Evolutionary conservation across 208 protist genomes (phyloP), one percentile per base, ranked within the genome.

Genomic region (Trypanosoma brucei): DNA sequence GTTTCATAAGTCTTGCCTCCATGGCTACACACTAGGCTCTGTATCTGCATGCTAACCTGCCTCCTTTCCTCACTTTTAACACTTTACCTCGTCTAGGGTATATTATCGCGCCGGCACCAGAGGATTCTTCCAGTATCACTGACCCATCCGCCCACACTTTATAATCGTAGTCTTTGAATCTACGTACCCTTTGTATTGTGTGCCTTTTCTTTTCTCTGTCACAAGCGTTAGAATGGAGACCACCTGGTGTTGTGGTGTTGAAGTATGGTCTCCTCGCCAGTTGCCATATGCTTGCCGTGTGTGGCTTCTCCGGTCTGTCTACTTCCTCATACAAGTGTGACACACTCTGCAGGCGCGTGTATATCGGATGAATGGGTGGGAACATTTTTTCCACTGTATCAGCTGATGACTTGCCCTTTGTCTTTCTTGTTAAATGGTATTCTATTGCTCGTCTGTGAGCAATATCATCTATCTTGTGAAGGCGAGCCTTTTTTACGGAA

Each of bases 141-240:
- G 58, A 63, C 11, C 51, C 67, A 54, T 72, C 67, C 30, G 67
- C 60, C 59, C 67, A 72, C 6, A 71, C 30, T 36, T 71, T 2
- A 42, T 55, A 71, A 40, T 71, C 50, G 30, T 33, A 52, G 31
- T 66, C 50, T 6, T n/a, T 34, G 50, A 54, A 54, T n/a, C 50
- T 6, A 6, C 6, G 9, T n/a, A 54, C 50, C 30, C 50, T 6
- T n/a, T n/a, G 50, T 0, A 54, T 34, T 6, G 50, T 54, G 50
- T 54, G 50, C 50, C 7, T 34, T 34, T 54, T 54, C 50, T 54
- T 54, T 6, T 54, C 50, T 0, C 30, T 54, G 9, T 54, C 50
- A 33, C 0, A n/a, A 33, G 50, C 50, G 50, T 54, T 0, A 8
- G 6, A 14, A 2, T 45, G 37, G 35, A n/a, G 42, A 2, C 30